Percentiles rank a stretch among this genome's conserved stretches.
These are phyloP conservation scores for Aspergillus texensis DNA, from an alignment of 2,329 filamentous ascomycete genomes.

Conservation along the genomic window DNA sequence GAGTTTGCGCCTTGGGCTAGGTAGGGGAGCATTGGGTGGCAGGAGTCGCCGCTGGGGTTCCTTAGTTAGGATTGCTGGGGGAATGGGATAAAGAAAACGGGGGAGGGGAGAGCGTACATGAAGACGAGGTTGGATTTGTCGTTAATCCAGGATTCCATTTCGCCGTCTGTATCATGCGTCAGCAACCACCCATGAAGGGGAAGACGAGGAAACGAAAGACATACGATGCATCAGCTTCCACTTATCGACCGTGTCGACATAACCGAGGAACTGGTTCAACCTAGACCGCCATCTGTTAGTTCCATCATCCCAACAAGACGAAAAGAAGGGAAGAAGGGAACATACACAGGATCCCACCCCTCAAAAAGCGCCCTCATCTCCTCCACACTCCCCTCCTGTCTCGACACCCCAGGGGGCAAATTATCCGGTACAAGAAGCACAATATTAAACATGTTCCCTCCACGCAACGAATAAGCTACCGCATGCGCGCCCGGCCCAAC, in stretches of 20 bases:
- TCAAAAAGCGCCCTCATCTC: slow-evolving; percentile 65
- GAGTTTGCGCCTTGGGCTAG: slow-evolving; percentile 69
- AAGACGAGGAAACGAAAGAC: neutral
- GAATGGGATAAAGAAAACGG: neutral
- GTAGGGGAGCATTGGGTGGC: slow-evolving; percentile 66
- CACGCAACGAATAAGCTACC: slow-evolving; percentile 62
- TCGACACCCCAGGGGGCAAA: slow-evolving; percentile 56
- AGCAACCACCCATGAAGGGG: no score
- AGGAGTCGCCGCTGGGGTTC: slow-evolving; percentile 56
- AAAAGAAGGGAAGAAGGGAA: neutral
- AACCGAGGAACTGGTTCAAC: slow-evolving; percentile 46
- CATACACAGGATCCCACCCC: slow-evolving; percentile 63
- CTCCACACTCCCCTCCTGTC: slow-evolving; percentile 56
- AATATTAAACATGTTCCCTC: slow-evolving; percentile 64
- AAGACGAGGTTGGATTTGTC: slow-evolving; percentile 53
- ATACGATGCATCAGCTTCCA: slow-evolving; percentile 65
- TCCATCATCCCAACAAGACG: no score
- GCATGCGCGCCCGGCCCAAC: slow-evolving; percentile 64
- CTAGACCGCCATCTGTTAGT: slow-evolving; percentile 13
- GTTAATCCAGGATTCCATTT: slow-evolving; percentile 60
- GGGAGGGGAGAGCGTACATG: slow-evolving; percentile 28
- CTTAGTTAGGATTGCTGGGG: neutral
- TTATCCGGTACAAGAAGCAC: slow-evolving; percentile 68
- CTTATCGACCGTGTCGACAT: slow-evolving; percentile 64
- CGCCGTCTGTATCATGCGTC: slow-evolving; percentile 38